phyloP scores from a whole-genome alignment of 225 moss, liverwort and hornwort genomes.

The Lunularia cruciata region DNA sequence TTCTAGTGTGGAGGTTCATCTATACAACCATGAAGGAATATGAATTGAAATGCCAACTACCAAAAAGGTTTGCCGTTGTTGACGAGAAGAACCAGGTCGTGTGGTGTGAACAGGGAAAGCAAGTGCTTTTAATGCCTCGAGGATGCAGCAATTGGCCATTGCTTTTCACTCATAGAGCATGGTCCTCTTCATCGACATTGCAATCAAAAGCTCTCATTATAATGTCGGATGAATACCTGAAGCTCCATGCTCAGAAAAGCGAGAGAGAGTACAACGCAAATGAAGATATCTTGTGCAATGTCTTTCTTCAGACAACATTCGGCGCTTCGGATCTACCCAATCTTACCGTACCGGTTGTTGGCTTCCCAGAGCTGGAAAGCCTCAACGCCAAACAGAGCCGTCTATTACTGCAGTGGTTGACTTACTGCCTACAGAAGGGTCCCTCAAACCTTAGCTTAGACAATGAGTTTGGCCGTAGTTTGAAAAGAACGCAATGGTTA shows the following conservation, averaged over 20 bases:
- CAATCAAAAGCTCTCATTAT: neutral
- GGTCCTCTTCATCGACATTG: too few species aligned
- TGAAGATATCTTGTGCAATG: neutral
- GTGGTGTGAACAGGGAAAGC: neutral
- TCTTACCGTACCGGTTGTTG: neutral
- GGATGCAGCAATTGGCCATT: slow-evolving; percentile 22
- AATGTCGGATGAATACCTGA: slow-evolving; percentile 19
- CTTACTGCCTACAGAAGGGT: neutral
- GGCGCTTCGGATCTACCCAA: slow-evolving; percentile 23
- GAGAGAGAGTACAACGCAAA: too few species aligned
- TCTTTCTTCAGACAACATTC: neutral
- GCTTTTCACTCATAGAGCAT: neutral
- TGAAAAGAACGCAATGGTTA: neutral
- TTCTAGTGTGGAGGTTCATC: slow-evolving; percentile 20
- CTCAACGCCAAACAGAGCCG: neutral
- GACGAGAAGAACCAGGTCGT: neutral
- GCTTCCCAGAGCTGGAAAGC: neutral
- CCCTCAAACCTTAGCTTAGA: fast-evolving
- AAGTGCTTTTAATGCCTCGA: slow-evolving; percentile 2
- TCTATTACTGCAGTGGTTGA: slow-evolving; percentile 20
- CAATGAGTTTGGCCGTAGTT: neutral
- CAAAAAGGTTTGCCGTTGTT: slow-evolving; percentile 1
- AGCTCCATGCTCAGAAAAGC: neutral
- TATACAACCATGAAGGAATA: slow-evolving; percentile 1
- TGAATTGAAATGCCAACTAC: neutral